Base-by-base conservation (phyloP, 495 filamentous ascomycete genomes). In the Aspergillus wentii region DNA sequence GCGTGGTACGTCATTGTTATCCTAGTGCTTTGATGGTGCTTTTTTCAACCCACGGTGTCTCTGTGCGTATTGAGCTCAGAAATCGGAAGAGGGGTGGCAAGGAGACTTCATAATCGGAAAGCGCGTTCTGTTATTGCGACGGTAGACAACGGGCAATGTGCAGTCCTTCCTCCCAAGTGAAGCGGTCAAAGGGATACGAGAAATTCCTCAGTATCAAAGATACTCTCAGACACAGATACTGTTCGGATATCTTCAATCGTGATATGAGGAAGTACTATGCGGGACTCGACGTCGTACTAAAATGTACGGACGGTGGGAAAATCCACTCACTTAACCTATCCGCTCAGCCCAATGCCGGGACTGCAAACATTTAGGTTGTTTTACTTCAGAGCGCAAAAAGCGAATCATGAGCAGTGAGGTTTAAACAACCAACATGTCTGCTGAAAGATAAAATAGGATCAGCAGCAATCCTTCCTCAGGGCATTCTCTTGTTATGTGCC, bases 1-100 rank as follows among this genome's bases (percentile, higher is more conserved):
- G 38, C 15, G 37, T 28, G 33, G 51, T 66, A 66, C 64, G 59
- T 59, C 62, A 64, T 68, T 41, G 20, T 62, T 38, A 41, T 26
- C 34, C 35, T 33, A 26, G 5, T 20, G 39, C 32, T 33, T 15
- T 29, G 35, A 20, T n/a, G n/a, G n/a, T n/a, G 22, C 21, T 13
- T 37, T 44, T 40, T 38, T 41, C 31, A 27, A 47, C 36, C 33
- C 26, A 15, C 10, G 26, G 18, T 33, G 31, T 25, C 28, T 48
- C 23, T 35, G 33, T 31, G 38, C 25, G 32, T 51, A 30, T 40
- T 29, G 28, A 26, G 3, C 37, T 42, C 35, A 20, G 23, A 41
- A 46, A 34, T 33, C 42, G 42, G 40, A 32, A 43, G 21, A 49
- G 30, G 16, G 52, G 53, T 33, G 48, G 17, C 33, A 51, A 34